These are phyloP conservation scores for Gloeopeniophorella convolvens DNA, from an alignment of 768 basidiomycete species.

Conservation along the genomic window DNA sequence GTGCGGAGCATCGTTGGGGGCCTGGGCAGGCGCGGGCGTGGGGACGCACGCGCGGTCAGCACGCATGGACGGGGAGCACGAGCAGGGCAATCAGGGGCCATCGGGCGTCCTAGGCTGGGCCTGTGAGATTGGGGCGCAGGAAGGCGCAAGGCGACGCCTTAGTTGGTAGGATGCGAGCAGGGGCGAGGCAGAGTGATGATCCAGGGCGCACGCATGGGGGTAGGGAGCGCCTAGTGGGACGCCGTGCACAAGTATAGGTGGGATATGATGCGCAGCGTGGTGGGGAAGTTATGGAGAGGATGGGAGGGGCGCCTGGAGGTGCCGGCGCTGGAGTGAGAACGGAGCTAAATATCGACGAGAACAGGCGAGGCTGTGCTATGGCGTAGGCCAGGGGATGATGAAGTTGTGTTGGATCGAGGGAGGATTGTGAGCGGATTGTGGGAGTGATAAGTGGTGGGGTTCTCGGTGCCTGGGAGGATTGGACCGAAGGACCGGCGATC, in stretches of 20 bases:
- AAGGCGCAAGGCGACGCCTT: slow-evolving; percentile 4
- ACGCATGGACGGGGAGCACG: background rate
- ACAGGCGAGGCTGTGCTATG: too few species aligned
- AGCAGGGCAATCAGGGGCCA: slow-evolving; percentile 1
- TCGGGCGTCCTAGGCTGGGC: background rate
- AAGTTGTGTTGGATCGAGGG: too few species aligned
- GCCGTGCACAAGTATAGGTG: background rate
- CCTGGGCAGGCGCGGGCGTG: background rate
- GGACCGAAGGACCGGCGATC: background rate
- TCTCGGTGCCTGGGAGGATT: slow-evolving; percentile 14
- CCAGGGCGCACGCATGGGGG: slow-evolving; percentile 8
- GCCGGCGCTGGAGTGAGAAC: too few species aligned
- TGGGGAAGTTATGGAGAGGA: background rate
- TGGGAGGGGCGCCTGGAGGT: background rate
- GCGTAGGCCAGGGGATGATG: too few species aligned
- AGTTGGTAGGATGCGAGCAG: background rate
- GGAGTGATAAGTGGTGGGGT: background rate
- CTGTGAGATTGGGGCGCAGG: background rate
- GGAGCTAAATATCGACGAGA: too few species aligned
- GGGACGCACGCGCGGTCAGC: too few species aligned
- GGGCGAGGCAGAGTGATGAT: too few species aligned
- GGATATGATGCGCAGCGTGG: background rate
- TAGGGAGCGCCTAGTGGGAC: background rate
- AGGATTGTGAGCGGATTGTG: too few species aligned
- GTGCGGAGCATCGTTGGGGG: background rate